Evolutionary conservation across 768 basidiomycete genomes (phyloP).

Genomic region (Tylopilus plumbeoviolaceoides): DNA sequence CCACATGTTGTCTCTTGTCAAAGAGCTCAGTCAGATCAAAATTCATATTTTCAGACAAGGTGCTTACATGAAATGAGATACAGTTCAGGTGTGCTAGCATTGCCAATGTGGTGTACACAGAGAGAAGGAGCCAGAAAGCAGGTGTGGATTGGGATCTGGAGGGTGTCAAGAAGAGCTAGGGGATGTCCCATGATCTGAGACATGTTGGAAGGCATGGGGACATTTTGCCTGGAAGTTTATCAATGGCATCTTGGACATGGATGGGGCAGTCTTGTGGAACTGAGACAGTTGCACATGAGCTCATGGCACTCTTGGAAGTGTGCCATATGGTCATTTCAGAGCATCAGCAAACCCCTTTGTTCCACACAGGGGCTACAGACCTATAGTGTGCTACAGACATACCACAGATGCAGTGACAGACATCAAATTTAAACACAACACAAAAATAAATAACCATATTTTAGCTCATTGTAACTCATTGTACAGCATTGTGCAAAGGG

Average conservation of each 20-base stretch:
- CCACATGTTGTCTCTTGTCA: conserved; percentile 95
- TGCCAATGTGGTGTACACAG: conserved; percentile 85
- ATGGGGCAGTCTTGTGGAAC: conserved; percentile 19
- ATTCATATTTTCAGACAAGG: conserved; percentile 95
- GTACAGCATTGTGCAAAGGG: too few species aligned
- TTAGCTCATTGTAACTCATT: too few species aligned
- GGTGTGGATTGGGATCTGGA: conserved; percentile 42
- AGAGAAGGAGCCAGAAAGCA: conserved; percentile 72
- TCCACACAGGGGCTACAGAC: too few species aligned
- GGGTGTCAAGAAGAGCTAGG: conserved; percentile 54
- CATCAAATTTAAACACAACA: too few species aligned
- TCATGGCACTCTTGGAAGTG: conserved; percentile 82
- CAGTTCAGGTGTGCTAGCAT: conserved; percentile 90
- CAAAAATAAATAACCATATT: too few species aligned
- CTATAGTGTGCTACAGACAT: too few species aligned
- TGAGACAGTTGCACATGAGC: conserved; percentile 62
- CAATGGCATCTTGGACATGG: not conserved
- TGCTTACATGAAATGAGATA: conserved; percentile 96
- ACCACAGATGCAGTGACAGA: too few species aligned
- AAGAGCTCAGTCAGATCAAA: conserved; percentile 97
- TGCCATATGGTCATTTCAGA: conserved; percentile 99
- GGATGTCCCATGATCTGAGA: conserved; percentile 73
- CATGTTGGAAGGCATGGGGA: conserved; percentile 41
- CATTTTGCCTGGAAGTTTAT: not conserved
- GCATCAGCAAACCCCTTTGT: too few species aligned